Evolutionary conservation across 2,329 filamentous ascomycete species (phyloP), one percentile per base, ranked within the genome.

Genomic region (Diaporthe sp.): DNA sequence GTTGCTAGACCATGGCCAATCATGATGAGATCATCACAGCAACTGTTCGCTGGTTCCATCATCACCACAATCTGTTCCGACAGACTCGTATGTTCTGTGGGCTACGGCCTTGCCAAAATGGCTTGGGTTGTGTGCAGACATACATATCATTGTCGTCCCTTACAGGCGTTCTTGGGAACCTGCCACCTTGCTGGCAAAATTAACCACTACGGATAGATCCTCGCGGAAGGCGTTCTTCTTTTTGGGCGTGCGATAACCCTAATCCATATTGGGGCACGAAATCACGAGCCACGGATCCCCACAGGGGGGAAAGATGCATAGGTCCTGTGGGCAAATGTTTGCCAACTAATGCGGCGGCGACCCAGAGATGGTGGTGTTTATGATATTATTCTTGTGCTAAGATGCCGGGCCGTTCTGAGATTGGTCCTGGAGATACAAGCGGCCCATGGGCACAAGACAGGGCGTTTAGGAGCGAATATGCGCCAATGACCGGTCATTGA

Each of bases 171-270:
- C 28, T 42, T 25, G 47, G 70, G 70, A 60, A 30, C 9, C 45
- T 35, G 45, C 35, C 28, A 30, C 42, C 17, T 45, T 35, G 38
- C 54, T 54, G 57, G 60, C 70, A 72, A 64, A 64, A 52, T 45
- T 28, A 35, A 64, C 58, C 57, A 72, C 61, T 47, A 74, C 73
- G 70, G 61, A 73, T 75, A 75, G 70, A 75, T 73, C 40, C 70
- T 70, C 45, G 70, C 70, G 61, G 61, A 75, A 42, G 74, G 74
- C 74, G 70, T 75, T 69, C 30, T 52, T 10, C 28, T 47, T 30
- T 55, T 68, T 50, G 55, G 45, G 45, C 17, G 40, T 6, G 47
- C 33, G 33, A 58, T 60, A 30, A 72, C 19, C 70, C 35, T 22
- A 2, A 47, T 33, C n/a, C n/a, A 38, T 33, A n/a, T 42, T 42